phyloP scores from a whole-genome alignment of 306 rosid genomes.

The Datisca glomerata region DNA sequence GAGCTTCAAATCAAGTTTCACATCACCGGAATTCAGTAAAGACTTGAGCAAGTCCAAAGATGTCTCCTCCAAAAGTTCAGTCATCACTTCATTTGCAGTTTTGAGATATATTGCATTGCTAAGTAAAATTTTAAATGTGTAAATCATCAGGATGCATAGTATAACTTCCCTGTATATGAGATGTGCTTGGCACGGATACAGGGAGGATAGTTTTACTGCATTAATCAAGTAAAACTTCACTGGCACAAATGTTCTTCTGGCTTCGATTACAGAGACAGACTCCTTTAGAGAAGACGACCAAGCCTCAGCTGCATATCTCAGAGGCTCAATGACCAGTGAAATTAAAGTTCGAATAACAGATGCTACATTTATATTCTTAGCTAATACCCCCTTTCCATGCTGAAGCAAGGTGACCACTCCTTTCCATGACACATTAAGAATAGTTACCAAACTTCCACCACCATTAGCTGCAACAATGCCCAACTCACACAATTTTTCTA shows the following conservation, averaged over 20 bases:
- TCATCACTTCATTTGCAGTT: slow-evolving; percentile 37
- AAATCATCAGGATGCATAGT: slow-evolving; percentile 46
- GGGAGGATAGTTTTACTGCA: slow-evolving; percentile 60
- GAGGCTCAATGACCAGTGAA: slow-evolving; percentile 49
- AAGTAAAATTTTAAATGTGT: slow-evolving; percentile 43
- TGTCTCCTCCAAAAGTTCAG: slow-evolving; percentile 67
- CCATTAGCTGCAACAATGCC: slow-evolving; percentile 75
- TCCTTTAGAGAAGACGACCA: slow-evolving; percentile 51
- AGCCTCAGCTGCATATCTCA: slow-evolving; percentile 52
- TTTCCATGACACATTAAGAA: slow-evolving; percentile 86
- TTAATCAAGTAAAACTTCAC: slow-evolving; percentile 73
- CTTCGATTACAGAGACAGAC: slow-evolving; percentile 54
- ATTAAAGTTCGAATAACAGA: slow-evolving; percentile 41
- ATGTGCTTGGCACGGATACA: slow-evolving; percentile 64
- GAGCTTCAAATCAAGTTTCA: slow-evolving; percentile 39
- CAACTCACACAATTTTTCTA: slow-evolving; percentile 54
- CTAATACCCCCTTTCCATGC: slow-evolving; percentile 37
- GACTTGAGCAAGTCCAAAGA: slow-evolving; percentile 50
- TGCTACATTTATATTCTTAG: slow-evolving; percentile 34
- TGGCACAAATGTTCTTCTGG: slow-evolving; percentile 73
- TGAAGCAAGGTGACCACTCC: slow-evolving; percentile 87
- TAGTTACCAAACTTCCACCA: slow-evolving; percentile 70
- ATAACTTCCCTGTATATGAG: slow-evolving; percentile 44
- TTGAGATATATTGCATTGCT: slow-evolving; percentile 40
- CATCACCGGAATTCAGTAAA: slow-evolving; percentile 45